Evolutionary conservation across 1,284 basidiomycete species (phyloP).

Genomic region (Microbotryum silenes-acaulis): DNA sequence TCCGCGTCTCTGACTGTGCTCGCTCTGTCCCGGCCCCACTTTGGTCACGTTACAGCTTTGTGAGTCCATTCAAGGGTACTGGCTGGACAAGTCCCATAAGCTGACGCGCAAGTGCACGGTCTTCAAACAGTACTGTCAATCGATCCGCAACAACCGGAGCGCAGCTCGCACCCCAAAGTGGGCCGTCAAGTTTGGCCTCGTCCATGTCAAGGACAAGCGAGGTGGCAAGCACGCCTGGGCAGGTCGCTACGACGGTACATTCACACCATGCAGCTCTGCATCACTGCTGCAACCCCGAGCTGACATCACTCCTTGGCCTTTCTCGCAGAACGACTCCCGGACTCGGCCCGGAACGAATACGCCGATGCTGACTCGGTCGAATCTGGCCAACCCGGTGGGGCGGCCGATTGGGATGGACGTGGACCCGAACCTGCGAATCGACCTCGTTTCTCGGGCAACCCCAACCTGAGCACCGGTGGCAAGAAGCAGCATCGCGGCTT

Average conservation of each 20-base stretch:
- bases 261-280: not conserved
- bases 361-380: conserved; percentile 13
- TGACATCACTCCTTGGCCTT: not conserved
- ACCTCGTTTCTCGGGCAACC: not conserved
- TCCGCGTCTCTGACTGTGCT: too few species aligned
- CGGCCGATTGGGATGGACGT: conserved; percentile 28
- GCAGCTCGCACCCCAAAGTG: conserved; percentile 85
- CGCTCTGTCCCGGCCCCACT: too few species aligned
- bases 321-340: conserved; percentile 11
- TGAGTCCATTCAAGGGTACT: not conserved
- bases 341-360: conserved; percentile 6
- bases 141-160: conserved; percentile 91
- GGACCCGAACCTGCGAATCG: conserved; percentile 22
- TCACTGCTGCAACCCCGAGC: not conserved
- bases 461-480: not conserved
- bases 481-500: not conserved
- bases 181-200: conserved; percentile 79
- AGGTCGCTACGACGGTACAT: conserved; percentile 44
- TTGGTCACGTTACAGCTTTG: conserved; percentile 8
- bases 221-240: conserved; percentile 74
- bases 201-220: conserved; percentile 69
- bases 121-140: conserved; percentile 49
- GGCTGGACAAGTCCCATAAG: not conserved
- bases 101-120: conserved; percentile 2
- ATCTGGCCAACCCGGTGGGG: not conserved